Evolutionary conservation across 495 filamentous ascomycete genomes (phyloP).

Genomic region (Xylaria nigripes): DNA sequence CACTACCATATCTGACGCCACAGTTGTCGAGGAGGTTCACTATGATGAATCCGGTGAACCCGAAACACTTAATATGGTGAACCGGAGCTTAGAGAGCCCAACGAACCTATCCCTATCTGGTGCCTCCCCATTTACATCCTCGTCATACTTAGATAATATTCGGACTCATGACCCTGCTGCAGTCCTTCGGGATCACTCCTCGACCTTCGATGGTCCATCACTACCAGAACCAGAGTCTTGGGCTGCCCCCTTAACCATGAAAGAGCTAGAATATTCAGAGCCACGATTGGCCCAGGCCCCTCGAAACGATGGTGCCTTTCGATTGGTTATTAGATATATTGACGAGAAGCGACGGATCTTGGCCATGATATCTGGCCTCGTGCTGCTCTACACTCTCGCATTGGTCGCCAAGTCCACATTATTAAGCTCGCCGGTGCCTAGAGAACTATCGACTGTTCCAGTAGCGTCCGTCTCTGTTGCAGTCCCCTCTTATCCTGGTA

Average conservation of each 20-base stretch:
- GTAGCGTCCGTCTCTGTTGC: constrained; percentile 22
- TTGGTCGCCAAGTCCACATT: constrained; percentile 17
- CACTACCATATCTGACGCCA: constrained; percentile 14
- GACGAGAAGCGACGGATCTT: constrained; percentile 10
- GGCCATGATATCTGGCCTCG: constrained; percentile 15
- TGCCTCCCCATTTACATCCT: constrained; percentile 8
- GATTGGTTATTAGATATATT: background rate
- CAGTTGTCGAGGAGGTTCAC: constrained; percentile 21
- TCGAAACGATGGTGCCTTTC: background rate
- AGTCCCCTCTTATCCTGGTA: constrained; percentile 7
- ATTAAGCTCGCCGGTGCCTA: constrained; percentile 11
- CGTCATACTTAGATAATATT: constrained; percentile 7
- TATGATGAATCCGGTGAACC: constrained; percentile 27
- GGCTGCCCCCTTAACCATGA: background rate
- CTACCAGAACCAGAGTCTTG: background rate
- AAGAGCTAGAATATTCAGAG: background rate
- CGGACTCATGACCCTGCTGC: constrained; percentile 5
- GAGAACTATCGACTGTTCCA: constrained; percentile 23
- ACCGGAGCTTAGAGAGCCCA: constrained; percentile 23
- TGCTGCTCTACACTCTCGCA: constrained; percentile 16
- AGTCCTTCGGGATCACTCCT: background rate
- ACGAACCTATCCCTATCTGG: constrained; percentile 23
- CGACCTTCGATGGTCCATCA: background rate
- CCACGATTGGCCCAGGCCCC: background rate
- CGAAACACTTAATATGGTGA: constrained; percentile 18